A percentile compares a stretch with the other conserved stretches of the same genome.
Conservation (phyloP, 1,139 yeast genomes). For the Candida gigantensis region DNA sequence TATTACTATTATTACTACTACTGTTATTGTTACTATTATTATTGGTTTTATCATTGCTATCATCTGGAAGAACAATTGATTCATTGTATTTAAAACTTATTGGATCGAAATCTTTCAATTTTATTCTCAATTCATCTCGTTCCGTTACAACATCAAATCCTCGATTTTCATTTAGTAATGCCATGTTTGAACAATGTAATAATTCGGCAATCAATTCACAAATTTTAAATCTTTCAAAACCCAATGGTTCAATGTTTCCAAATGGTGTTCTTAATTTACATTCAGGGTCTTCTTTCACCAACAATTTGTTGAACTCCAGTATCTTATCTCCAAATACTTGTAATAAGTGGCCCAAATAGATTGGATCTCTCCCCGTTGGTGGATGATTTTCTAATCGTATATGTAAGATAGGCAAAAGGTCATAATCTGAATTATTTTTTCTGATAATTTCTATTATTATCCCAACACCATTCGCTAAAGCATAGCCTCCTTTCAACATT, state of each 20-base stretch:
- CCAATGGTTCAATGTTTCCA: conserved; percentile 75
- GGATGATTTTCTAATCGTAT: conserved; percentile 91
- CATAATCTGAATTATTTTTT: conserved; percentile 94
- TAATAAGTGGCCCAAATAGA: conserved; percentile 85
- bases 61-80: conserved; percentile 40
- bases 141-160: conserved; percentile 79
- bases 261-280: conserved; percentile 54
- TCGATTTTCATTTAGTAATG: conserved; percentile 77
- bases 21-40: conserved; percentile 18
- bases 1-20: conserved; percentile 8
- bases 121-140: conserved; percentile 67
- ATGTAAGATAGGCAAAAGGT: conserved; percentile 82
- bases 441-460: conserved; percentile 93
- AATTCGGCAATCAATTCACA: conserved; percentile 95
- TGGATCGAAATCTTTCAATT: conserved; percentile 48
- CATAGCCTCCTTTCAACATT: conserved; percentile 91
- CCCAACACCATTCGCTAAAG: conserved; percentile 93
- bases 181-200: conserved; percentile 96
- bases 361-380: conserved; percentile 93
- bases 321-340: conserved; percentile 77
- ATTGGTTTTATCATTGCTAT: conserved; percentile 13
- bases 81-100: conserved; percentile 51
- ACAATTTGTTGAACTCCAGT: conserved; percentile 56
- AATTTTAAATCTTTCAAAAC: conserved; percentile 91
- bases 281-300: conserved; percentile 22